A percentile compares a stretch with the other conserved stretches of the same genome.
phyloP scores from a whole-genome alignment of 2,329 filamentous ascomycete genomes.

The Alternaria viburni region DNA sequence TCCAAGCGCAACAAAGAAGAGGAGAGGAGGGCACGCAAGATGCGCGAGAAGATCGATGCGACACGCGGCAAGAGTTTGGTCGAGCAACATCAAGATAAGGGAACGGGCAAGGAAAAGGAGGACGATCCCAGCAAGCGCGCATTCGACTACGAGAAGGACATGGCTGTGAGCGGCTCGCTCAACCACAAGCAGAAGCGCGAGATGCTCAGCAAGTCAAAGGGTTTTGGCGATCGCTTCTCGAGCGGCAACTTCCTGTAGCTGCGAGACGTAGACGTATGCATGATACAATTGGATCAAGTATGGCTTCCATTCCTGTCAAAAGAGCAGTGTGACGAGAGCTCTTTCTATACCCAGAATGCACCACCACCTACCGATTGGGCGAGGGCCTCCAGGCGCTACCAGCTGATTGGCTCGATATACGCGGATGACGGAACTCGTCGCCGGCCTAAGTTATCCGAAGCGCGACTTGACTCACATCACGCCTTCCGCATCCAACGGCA shows the following conservation, averaged over 20 bases:
- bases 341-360: background rate
- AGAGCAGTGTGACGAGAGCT: background rate
- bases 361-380: background rate
- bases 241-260: constrained; percentile 68
- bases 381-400: background rate
- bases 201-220: constrained; percentile 76
- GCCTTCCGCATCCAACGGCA: background rate
- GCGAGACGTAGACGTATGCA: background rate
- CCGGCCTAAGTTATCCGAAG: background rate
- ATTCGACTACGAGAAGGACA: constrained; percentile 94
- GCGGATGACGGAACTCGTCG: background rate
- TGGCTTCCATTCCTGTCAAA: background rate
- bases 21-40: constrained; percentile 56
- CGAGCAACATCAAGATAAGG: constrained; percentile 54
- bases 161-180: constrained; percentile 76
- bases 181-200: constrained; percentile 76
- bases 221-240: constrained; percentile 82
- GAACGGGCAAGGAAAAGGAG: constrained; percentile 67
- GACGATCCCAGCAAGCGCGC: constrained; percentile 89
- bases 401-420: background rate
- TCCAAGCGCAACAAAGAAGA: constrained; percentile 49
- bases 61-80: constrained; percentile 53
- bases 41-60: constrained; percentile 62
- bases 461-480: background rate
- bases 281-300: background rate